Conservation (phyloP, 2,329 filamentous ascomycete species). For the Colletotrichum truncatum region DNA sequence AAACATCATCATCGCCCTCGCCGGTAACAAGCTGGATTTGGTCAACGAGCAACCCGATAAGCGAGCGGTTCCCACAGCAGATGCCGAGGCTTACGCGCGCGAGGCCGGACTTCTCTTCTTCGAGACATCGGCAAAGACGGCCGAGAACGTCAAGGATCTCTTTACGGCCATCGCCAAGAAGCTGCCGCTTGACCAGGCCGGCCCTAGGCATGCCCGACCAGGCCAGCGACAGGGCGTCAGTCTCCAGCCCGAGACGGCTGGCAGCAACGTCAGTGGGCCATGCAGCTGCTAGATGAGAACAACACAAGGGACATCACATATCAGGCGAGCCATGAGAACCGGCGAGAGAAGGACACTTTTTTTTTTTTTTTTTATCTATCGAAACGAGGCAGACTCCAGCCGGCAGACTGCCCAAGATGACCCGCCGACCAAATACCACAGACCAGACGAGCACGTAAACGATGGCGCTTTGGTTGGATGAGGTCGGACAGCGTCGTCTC, state of each 20-base stretch:
- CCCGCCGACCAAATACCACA: slow-evolving; percentile 9
- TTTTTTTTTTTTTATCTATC: background rate
- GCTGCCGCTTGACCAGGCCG: slow-evolving; percentile 93
- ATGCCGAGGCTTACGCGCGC: slow-evolving; percentile 93
- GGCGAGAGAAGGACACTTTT: slow-evolving; percentile 3
- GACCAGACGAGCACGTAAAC: slow-evolving; percentile 9
- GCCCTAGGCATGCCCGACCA: slow-evolving; percentile 83
- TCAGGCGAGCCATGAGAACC: background rate
- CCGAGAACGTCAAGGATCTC: slow-evolving; percentile 93
- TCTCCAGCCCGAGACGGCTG: slow-evolving; percentile 64
- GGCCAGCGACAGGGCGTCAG: slow-evolving; percentile 69
- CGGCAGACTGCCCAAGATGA: slow-evolving; percentile 15
- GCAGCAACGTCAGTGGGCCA: slow-evolving; percentile 64
- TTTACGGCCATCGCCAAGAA: slow-evolving; percentile 99
- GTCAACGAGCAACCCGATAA: slow-evolving; percentile 96
- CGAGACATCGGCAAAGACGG: slow-evolving; percentile 97
- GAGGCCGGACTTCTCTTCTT: slow-evolving; percentile 97
- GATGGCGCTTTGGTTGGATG: slow-evolving; percentile 25
- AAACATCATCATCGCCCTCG: slow-evolving; percentile 98
- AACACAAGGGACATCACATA: slow-evolving; percentile 22
- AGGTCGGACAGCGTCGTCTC: slow-evolving; percentile 25
- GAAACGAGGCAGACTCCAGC: slow-evolving; percentile 4
- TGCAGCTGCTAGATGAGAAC: slow-evolving; percentile 61
- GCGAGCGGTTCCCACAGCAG: slow-evolving; percentile 86
- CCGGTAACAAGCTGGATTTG: slow-evolving; percentile 97